These are phyloP conservation scores for Chaetomiaceae sp. DNA, from an alignment of 2,329 filamentous ascomycete genomes.

Conservation along the genomic window DNA sequence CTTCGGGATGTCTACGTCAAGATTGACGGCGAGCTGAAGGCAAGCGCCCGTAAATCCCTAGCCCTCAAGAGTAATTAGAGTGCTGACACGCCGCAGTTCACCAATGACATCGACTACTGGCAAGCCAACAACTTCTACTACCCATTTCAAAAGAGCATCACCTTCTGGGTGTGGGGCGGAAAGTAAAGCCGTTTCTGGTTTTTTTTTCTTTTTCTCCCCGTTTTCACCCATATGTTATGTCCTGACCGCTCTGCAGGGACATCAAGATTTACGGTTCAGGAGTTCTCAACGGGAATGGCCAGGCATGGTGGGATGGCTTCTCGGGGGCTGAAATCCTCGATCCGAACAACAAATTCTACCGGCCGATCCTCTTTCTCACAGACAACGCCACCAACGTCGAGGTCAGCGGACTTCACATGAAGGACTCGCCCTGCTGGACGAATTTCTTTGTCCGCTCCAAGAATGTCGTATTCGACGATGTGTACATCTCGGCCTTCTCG, in stretches of 20 bases:
- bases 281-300: slow-evolving; percentile 52
- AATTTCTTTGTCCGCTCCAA: slow-evolving; percentile 50
- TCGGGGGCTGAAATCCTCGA: slow-evolving; percentile 44
- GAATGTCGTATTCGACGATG: slow-evolving; percentile 10
- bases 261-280: slow-evolving; percentile 57
- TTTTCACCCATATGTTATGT: too few relatives aligned
- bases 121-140: slow-evolving; percentile 39
- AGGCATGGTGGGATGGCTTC: slow-evolving; percentile 42
- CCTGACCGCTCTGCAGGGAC: slow-evolving; percentile 34
- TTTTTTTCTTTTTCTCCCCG: too few relatives aligned
- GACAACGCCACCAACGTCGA: slow-evolving; percentile 57
- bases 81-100: slow-evolving; percentile 31
- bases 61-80: background rate
- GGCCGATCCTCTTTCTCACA: slow-evolving; percentile 57
- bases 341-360: slow-evolving; percentile 51
- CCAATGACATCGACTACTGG: slow-evolving; percentile 42
- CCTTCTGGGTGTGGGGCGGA: slow-evolving; percentile 62
- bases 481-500: slow-evolving; percentile 10
- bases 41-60: background rate
- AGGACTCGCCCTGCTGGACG: slow-evolving; percentile 60
- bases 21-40: slow-evolving; percentile 51
- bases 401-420: slow-evolving; percentile 54
- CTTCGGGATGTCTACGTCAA: slow-evolving; percentile 54
- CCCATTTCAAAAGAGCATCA: slow-evolving; percentile 48
- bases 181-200: background rate